These are phyloP conservation scores for Liriodendron chinense DNA, from an alignment of 164 flowering plant species.

Conservation along the genomic window DNA sequence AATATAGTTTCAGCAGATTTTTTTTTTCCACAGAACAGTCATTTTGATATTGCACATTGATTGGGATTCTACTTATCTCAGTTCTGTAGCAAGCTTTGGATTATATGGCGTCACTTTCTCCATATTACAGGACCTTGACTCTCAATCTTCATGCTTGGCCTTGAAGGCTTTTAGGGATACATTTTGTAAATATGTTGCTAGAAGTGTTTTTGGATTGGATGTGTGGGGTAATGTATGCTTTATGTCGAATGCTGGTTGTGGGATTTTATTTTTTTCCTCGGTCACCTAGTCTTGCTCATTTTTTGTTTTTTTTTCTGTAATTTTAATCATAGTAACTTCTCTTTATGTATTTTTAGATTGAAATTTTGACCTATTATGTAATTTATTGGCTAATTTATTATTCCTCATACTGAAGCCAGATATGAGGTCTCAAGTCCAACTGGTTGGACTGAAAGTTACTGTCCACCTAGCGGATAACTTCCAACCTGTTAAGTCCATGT, in stretches of 20 bases:
- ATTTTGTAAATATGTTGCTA: not conserved
- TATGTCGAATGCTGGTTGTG: not conserved
- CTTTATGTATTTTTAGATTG: not conserved
- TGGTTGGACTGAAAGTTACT: not conserved
- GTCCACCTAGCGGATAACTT: too few species aligned
- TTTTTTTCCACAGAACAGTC: too few species aligned
- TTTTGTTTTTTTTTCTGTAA: not conserved
- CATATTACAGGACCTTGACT: too few species aligned
- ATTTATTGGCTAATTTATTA: not conserved
- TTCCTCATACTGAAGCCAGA: not conserved
- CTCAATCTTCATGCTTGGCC: not conserved
- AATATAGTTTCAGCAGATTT: too few species aligned
- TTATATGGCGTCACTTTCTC: too few species aligned
- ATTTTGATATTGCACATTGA: too few species aligned
- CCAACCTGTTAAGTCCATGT: too few species aligned
- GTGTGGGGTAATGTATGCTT: not conserved
- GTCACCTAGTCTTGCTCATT: not conserved
- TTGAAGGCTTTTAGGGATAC: not conserved
- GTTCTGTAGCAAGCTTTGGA: too few species aligned
- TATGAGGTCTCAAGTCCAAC: not conserved
- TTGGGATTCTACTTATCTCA: too few species aligned
- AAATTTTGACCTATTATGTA: not conserved
- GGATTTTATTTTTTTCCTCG: not conserved
- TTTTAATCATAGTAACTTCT: not conserved
- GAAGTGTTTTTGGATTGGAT: not conserved